Conservation (phyloP, 805 yeast genomes). For the Ogataea populi-albae region DNA sequence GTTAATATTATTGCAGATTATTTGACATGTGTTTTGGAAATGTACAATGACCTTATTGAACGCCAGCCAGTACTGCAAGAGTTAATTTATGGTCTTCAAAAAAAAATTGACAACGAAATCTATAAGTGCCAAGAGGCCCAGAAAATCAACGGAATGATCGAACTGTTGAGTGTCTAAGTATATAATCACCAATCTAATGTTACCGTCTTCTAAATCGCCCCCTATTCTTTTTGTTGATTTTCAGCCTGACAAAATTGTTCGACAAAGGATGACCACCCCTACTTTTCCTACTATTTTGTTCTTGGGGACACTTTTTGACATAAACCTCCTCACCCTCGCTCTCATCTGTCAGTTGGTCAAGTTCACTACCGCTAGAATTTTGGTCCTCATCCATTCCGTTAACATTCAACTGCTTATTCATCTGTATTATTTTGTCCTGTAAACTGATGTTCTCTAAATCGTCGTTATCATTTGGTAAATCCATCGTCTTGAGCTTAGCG, state of each 20-base stretch:
- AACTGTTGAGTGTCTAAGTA: slow-evolving; percentile 59
- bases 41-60: slow-evolving; percentile 74
- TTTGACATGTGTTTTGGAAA: slow-evolving; percentile 62
- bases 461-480: slow-evolving; percentile 26
- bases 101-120: slow-evolving; percentile 65
- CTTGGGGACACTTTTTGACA: slow-evolving; percentile 18
- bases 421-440: slow-evolving; percentile 39
- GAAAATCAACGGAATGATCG: slow-evolving; percentile 90
- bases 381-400: background rate
- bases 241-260: slow-evolving; percentile 35
- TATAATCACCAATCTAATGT: slow-evolving; percentile 3
- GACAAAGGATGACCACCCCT: slow-evolving; percentile 30
- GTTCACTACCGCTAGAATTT: slow-evolving; percentile 14
- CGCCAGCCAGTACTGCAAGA: slow-evolving; percentile 76
- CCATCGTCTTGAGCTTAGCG: slow-evolving; percentile 44
- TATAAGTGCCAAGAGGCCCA: slow-evolving; percentile 82
- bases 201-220: slow-evolving; percentile 24
- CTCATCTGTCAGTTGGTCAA: slow-evolving; percentile 20
- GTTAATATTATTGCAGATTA: slow-evolving; percentile 64
- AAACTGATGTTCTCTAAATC: slow-evolving; percentile 38
- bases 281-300: slow-evolving; percentile 18
- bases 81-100: slow-evolving; percentile 56
- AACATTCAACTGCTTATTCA: slow-evolving; percentile 18
- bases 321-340: slow-evolving; percentile 21
- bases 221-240: slow-evolving; percentile 28